Conservation (phyloP, 2,329 filamentous ascomycete genomes). For the Lasiodiplodia gonubiensis region DNA sequence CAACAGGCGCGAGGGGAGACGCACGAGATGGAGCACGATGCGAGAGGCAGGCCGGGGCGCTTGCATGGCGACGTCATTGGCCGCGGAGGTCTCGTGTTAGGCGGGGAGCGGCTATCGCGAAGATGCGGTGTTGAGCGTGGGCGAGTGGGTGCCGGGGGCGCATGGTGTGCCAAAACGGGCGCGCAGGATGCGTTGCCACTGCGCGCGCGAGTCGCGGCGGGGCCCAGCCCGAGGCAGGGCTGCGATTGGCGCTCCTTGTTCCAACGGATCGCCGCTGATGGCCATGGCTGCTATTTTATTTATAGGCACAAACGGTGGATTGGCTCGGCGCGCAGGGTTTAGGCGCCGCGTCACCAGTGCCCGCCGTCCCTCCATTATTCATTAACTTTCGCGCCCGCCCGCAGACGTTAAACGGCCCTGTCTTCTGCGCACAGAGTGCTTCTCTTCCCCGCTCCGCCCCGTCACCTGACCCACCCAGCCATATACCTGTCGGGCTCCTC, state of each 20-base stretch:
- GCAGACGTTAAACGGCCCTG: conserved; percentile 4
- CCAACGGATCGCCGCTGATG: conserved; percentile 23
- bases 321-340: conserved; percentile 25
- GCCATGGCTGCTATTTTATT: conserved; percentile 10
- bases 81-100: conserved; percentile 6
- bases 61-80: conserved; percentile 22
- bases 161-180: conserved; percentile 23
- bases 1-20: conserved; percentile 16
- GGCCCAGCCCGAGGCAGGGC: conserved; percentile 11
- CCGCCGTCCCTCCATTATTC: conserved; percentile 25
- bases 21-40: conserved; percentile 24
- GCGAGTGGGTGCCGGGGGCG: conserved; percentile 13
- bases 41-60: neutral
- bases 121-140: conserved; percentile 22
- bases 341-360: conserved; percentile 26
- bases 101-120: conserved; percentile 15
- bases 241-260: conserved; percentile 24
- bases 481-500: conserved; percentile 22
- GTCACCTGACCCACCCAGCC: conserved; percentile 22
- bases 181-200: conserved; percentile 26
- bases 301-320: conserved; percentile 10
- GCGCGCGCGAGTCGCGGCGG: conserved; percentile 18
- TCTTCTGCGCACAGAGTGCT: neutral
- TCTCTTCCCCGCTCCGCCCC: conserved; percentile 11
- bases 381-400: conserved; percentile 24